Base-by-base conservation (phyloP, 352 stramenopile genomes). In the Phytophthora pseudosyringae region DNA sequence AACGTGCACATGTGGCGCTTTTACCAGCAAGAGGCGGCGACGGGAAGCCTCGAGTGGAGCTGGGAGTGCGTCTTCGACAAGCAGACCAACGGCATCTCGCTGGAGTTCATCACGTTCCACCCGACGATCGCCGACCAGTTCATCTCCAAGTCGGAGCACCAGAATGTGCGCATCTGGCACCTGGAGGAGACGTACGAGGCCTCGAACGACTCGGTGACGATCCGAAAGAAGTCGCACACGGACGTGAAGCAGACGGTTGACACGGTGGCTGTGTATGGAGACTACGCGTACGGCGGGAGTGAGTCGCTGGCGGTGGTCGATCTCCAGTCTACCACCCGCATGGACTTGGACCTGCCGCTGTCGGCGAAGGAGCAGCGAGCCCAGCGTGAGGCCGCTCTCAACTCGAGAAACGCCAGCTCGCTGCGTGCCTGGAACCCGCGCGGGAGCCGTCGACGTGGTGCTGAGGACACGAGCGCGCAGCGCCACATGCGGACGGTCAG, bases 31-130 rank as follows among this genome's bases (percentile, higher is more conserved):
- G 59, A 73, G 1, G 56, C 13, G 5, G 65, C 77, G 26, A 57
- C 18, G 3, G 35, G 18, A 7, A 9, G 36, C 5, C 25, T 58
- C 1, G 33, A 59, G 52, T 95, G 87, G 87, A 79, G 46, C 1
- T 95, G 86, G 86, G 82, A 95, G 64, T 95, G 88, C 65, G 69
- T 95, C 5, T 94, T 94, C 36, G 88, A 95, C 64, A 92, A 93
- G 53, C 82, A 91, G 57, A 93, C 82, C 26, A 95, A 95, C 56
- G 88, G 88, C 31, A 95, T 93, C 46, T 93, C 81, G 10, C 68
- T 95, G 5, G 88, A 95, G 68, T 86, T 90, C 53, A 73, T 95
- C 15, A 75, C 64, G 21, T 95, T 95, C 59, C 80, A 91, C 49
- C 82, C 66, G 11, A 67, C 76, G 3, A 67, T 70, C 5, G 45